Conservation (phyloP, 2,329 filamentous ascomycete genomes). For the Ascochyta pisi region DNA sequence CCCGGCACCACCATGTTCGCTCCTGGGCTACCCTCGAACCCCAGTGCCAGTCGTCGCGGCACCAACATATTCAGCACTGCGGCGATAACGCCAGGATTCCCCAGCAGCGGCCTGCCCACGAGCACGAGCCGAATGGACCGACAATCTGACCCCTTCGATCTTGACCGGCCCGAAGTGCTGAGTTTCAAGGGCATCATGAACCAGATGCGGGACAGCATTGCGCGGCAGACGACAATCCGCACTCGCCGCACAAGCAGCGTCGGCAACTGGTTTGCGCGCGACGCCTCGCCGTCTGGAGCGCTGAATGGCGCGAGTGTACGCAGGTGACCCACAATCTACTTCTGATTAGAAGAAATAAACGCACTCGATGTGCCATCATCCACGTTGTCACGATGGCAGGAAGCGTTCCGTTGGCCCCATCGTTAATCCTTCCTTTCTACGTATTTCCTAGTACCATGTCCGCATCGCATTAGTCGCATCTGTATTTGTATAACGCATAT, state of each 20-base stretch:
- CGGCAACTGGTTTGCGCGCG: constrained; percentile 35
- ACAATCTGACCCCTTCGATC: constrained; percentile 51
- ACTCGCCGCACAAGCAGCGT: constrained; percentile 39
- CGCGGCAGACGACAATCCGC: constrained; percentile 32
- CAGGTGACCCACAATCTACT: not conserved
- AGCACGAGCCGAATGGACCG: constrained; percentile 34
- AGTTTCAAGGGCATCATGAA: constrained; percentile 41
- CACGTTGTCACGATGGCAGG: constrained; percentile 34
- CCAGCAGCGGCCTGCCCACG: constrained; percentile 6
- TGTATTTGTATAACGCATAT: constrained; percentile 19
- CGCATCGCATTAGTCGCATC: constrained; percentile 1
- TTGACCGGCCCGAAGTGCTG: constrained; percentile 50
- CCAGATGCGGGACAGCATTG: constrained; percentile 40
- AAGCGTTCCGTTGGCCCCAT: constrained; percentile 45
- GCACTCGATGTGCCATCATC: constrained; percentile 12
- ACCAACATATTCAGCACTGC: constrained; percentile 40
- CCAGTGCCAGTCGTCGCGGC: constrained; percentile 20
- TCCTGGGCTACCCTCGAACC: constrained; percentile 7
- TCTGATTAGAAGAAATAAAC: not conserved
- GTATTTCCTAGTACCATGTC: constrained; percentile 5
- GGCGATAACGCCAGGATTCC: constrained; percentile 21
- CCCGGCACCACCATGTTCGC: constrained; percentile 29
- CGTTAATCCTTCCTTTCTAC: not conserved
- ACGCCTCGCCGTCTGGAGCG: constrained; percentile 26
- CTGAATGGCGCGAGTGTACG: constrained; percentile 24